Percentiles rank a stretch among this genome's conserved stretches.
phyloP scores from a whole-genome alignment of 805 yeast genomes.

The Yamadazyma sp. region DNA sequence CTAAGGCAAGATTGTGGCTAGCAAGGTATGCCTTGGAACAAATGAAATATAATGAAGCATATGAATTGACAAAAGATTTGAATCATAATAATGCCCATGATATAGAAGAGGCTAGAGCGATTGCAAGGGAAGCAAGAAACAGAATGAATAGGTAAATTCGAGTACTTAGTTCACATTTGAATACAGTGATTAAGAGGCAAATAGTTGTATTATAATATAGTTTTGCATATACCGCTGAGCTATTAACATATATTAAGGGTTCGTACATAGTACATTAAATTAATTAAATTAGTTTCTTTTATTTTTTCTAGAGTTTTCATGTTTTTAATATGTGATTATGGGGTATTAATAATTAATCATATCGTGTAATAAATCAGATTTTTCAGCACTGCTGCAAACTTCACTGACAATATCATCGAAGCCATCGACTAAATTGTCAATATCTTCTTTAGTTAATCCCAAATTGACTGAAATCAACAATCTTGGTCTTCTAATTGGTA shows the following conservation, averaged over 20 bases:
- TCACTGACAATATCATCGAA: slow-evolving; percentile 20
- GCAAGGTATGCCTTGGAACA: slow-evolving; percentile 62
- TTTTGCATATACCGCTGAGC: too few relatives aligned
- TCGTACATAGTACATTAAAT: too few relatives aligned
- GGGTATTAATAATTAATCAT: slow-evolving; percentile 6
- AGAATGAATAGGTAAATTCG: slow-evolving; percentile 31
- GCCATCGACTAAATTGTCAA: slow-evolving; percentile 19
- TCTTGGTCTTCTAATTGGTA: slow-evolving; percentile 49
- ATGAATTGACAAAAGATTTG: slow-evolving; percentile 68
- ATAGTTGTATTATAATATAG: too few relatives aligned
- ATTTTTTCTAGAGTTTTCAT: too few relatives aligned
- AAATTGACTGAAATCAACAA: slow-evolving; percentile 30
- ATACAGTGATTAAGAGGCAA: too few relatives aligned
- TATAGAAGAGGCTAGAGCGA: slow-evolving; percentile 83
- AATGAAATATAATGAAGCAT: slow-evolving; percentile 64
- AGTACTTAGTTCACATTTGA: too few relatives aligned
- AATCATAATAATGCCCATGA: slow-evolving; percentile 72
- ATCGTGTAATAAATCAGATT: slow-evolving; percentile 19
- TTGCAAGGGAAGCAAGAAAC: slow-evolving; percentile 73
- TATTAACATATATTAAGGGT: too few relatives aligned
- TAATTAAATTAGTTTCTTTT: too few relatives aligned
- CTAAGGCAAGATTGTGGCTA: slow-evolving; percentile 83
- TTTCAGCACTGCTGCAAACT: slow-evolving; percentile 21
- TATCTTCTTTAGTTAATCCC: slow-evolving; percentile 27
- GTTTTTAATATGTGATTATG: too few relatives aligned